Base-by-base conservation (phyloP, 2,329 filamentous ascomycete genomes). In the Magnaporthiopsis poae region DNA sequence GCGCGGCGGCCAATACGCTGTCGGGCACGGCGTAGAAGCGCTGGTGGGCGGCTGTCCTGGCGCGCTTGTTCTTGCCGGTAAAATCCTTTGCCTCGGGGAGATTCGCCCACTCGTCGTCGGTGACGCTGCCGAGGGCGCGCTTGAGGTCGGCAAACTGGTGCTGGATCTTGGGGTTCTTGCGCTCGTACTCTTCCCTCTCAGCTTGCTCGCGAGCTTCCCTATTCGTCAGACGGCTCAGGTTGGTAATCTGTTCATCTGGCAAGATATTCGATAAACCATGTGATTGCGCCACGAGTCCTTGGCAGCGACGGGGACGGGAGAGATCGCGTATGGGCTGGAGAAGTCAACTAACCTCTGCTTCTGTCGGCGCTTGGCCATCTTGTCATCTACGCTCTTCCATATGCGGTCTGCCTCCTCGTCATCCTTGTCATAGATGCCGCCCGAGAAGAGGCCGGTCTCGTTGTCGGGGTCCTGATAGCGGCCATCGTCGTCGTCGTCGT, bases 71-170 rank as follows among this genome's bases (percentile, higher is more conserved):
- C 80, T 95, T 96, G 70, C 95, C 94, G 0, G 95, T 99, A 76
- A 98, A 84, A 77, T 99, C 95, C 72, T 96, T 95, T 46, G 97
- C 94, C 73, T 99, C 96, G 5, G 95, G 96, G 60, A 99, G 82
- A 73, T 88, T 96, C 59, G 92, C 92, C 95, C 95, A 99, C 72
- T 99, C 93, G 69, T 99, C 94, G 75, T 98, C 94, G 61, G 91
- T 90, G 35, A 99, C 90, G 7, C 88, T 90, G 60, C 90, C 89
- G 56, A 99, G 84, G 5, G 91, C 92, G 73, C 96, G 87, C 79
- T 99, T 99, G 65, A 98, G 80, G 73, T 98, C 95, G 75, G 93
- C 92, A 76, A 99, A 99, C 77, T 99, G 95, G 71, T 97, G 91
- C 75, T 96, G 91, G 65, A 99, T 97, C 79, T 98, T 99, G 18